Conservation (phyloP, 108 stramenopile genomes). For the Schizochytrium sp. region DNA sequence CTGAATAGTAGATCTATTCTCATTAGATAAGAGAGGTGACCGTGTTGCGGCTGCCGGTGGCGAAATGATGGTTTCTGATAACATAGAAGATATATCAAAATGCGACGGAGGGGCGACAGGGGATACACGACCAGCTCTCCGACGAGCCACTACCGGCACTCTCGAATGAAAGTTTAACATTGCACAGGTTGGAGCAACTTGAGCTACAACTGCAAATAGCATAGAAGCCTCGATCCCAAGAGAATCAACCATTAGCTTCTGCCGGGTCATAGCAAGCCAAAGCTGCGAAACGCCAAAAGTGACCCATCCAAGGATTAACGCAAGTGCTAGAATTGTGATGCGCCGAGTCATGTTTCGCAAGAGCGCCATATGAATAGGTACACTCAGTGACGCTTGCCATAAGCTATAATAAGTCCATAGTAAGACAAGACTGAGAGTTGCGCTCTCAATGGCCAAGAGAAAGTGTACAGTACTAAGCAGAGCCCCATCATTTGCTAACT, state of each 20-base stretch:
- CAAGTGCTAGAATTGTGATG: not conserved
- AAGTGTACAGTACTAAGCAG: not conserved
- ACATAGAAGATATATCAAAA: no score
- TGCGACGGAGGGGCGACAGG: no score
- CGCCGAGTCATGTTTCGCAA: not conserved
- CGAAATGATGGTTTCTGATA: no score
- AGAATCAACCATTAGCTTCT: not conserved
- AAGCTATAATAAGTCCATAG: not conserved
- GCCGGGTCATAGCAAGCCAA: not conserved
- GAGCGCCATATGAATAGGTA: conserved; percentile 11
- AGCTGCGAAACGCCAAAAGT: not conserved
- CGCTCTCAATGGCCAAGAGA: not conserved
- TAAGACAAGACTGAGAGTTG: not conserved
- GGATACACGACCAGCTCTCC: no score
- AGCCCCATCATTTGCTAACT: not conserved
- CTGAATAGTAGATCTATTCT: no score
- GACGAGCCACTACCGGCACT: not conserved
- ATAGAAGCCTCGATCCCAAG: not conserved
- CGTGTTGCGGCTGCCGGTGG: no score
- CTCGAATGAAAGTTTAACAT: not conserved
- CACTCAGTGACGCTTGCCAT: not conserved
- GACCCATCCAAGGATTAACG: not conserved
- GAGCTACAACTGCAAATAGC: not conserved
- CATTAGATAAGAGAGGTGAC: no score
- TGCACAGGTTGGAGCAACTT: not conserved